These are phyloP conservation scores for Lentinula edodes DNA, from an alignment of 768 basidiomycete genomes.

Conservation along the genomic window DNA sequence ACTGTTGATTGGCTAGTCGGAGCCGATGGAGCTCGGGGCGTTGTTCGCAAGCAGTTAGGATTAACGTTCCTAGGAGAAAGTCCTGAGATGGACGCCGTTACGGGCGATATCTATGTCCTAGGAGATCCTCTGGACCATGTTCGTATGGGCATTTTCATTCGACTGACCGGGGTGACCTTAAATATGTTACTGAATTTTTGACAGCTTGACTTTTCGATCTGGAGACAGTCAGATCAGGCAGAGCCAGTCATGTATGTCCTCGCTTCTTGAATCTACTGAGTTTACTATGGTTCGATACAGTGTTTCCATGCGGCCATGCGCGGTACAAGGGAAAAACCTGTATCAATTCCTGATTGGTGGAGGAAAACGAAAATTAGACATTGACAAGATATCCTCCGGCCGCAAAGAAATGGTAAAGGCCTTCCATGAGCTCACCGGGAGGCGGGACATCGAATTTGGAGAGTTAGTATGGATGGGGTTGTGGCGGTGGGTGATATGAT, in stretches of 20 bases:
- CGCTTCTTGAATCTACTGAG: neutral
- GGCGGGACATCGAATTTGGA: conserved; percentile 24
- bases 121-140: conserved; percentile 8
- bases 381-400: conserved; percentile 5
- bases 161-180: neutral
- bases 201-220: conserved; percentile 6
- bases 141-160: neutral
- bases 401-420: conserved; percentile 21
- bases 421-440: conserved; percentile 21
- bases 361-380: neutral
- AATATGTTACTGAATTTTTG: conserved; percentile 5
- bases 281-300: conserved; percentile 4
- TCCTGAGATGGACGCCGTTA: conserved; percentile 17
- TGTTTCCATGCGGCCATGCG: conserved; percentile 4
- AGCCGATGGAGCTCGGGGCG: conserved; percentile 34
- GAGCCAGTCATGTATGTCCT: neutral
- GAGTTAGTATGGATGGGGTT: conserved; percentile 19
- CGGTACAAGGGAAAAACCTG: neutral
- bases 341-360: neutral
- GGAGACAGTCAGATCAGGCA: conserved; percentile 13
- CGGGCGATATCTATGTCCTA: conserved; percentile 28
- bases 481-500: conserved; percentile 17
- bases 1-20: conserved; percentile 32
- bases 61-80: conserved; percentile 38
- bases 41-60: conserved; percentile 33